phyloP scores from a whole-genome alignment of 768 basidiomycete species.

The Pholiota microspora region DNA sequence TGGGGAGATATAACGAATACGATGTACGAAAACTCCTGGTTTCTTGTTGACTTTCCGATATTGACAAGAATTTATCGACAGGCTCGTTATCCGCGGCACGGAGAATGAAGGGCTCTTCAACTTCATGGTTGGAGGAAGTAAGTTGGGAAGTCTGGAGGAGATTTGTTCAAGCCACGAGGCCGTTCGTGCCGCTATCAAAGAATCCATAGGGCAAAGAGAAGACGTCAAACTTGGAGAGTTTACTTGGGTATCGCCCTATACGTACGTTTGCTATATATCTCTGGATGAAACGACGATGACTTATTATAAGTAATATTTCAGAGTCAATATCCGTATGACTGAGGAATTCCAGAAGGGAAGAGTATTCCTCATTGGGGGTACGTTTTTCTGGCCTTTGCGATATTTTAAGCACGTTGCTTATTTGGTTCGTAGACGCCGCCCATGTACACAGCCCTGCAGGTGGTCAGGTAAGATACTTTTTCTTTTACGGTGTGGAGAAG shows the following conservation, averaged over 20 bases:
- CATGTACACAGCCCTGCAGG: neutral
- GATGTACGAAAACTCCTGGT: constrained; percentile 22
- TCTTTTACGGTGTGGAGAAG: neutral
- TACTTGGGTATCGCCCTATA: constrained; percentile 28
- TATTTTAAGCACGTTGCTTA: too few relatives aligned
- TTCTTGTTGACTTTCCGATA: neutral
- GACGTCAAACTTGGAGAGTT: constrained; percentile 26
- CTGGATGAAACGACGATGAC: neutral
- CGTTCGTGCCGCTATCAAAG: constrained; percentile 18
- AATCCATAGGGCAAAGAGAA: constrained; percentile 20
- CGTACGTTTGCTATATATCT: constrained; percentile 8
- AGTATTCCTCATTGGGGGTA: neutral
- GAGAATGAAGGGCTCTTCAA: constrained; percentile 12
- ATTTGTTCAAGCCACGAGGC: constrained; percentile 7
- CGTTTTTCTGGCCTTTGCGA: too few relatives aligned
- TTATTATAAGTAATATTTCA: neutral
- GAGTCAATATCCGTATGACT: neutral
- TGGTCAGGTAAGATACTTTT: neutral
- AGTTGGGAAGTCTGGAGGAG: constrained; percentile 4
- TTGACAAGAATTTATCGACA: neutral
- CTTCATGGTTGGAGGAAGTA: constrained; percentile 16
- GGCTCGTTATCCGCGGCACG: constrained; percentile 14
- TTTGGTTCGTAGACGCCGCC: neutral
- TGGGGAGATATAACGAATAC: constrained; percentile 36
- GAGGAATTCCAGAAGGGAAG: neutral